A percentile compares a stretch with the other conserved stretches of the same genome.
Evolutionary conservation across 2,329 filamentous ascomycete genomes (phyloP).

Genomic region (Ophiocordyceps sinensis): DNA sequence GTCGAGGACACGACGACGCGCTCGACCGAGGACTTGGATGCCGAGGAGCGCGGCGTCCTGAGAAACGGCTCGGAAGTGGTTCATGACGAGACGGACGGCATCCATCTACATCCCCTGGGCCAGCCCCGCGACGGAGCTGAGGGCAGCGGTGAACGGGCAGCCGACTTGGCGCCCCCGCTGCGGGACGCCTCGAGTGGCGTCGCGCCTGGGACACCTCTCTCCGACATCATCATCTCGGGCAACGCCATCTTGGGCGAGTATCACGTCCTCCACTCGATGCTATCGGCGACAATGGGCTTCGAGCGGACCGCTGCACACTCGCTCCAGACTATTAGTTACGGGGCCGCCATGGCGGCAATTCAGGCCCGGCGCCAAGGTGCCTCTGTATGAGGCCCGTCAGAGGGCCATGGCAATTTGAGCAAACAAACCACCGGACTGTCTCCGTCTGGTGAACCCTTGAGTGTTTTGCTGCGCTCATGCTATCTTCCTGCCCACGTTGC

Average conservation of each 20-base stretch:
- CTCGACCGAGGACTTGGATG: slow-evolving; percentile 35
- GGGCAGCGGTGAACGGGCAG: slow-evolving; percentile 10
- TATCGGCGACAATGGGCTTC: slow-evolving; percentile 29
- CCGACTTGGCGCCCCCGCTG: slow-evolving; percentile 13
- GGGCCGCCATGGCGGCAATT: slow-evolving; percentile 36
- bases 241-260: slow-evolving; percentile 40
- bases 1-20: slow-evolving; percentile 13
- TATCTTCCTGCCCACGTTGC: slow-evolving; percentile 89
- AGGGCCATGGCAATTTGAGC: background rate
- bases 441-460: background rate
- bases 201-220: slow-evolving; percentile 22
- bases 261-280: slow-evolving; percentile 34
- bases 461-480: slow-evolving; percentile 23
- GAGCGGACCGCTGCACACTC: slow-evolving; percentile 35
- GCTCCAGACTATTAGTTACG: slow-evolving; percentile 39
- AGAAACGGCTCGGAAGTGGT: slow-evolving; percentile 21
- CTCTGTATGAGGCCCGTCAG: slow-evolving; percentile 11
- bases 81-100: slow-evolving; percentile 23
- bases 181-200: slow-evolving; percentile 13
- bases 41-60: slow-evolving; percentile 39
- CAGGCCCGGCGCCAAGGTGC: slow-evolving; percentile 27
- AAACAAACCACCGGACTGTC: background rate
- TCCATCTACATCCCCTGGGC: slow-evolving; percentile 27
- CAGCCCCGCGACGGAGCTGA: slow-evolving; percentile 8
- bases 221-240: slow-evolving; percentile 38